Percentiles rank a stretch among this genome's conserved stretches.
These are phyloP conservation scores for Pestalotiopsis sp. DNA, from an alignment of 2,329 filamentous ascomycete species.

Conservation along the genomic window DNA sequence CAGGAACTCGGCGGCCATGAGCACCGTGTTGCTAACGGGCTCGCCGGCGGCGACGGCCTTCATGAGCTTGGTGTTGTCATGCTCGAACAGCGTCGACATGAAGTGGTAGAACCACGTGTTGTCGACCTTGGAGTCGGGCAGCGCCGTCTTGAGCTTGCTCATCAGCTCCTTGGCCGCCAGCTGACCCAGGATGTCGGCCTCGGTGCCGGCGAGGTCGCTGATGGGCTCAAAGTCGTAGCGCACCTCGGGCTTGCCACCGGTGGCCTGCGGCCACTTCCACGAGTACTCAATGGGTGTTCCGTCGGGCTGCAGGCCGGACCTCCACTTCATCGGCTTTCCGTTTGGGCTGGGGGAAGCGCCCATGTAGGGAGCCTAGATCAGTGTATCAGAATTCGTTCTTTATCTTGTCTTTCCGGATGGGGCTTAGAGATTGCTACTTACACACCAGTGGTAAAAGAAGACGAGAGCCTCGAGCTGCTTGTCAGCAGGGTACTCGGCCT, in stretches of 20 bases:
- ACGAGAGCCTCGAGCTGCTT: conserved; percentile 15
- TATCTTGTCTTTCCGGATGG: neutral
- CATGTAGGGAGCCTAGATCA: conserved; percentile 14
- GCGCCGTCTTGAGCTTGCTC: conserved; percentile 4
- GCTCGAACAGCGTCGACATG: conserved; percentile 16
- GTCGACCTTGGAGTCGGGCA: conserved; percentile 8
- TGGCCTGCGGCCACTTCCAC: conserved; percentile 13
- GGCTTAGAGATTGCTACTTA: neutral
- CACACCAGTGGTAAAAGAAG: conserved; percentile 16
- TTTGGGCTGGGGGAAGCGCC: conserved; percentile 10
- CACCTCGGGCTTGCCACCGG: neutral
- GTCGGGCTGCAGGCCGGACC: conserved; percentile 11
- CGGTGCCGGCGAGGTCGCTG: conserved; percentile 7
- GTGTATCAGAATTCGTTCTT: too few relatives aligned
- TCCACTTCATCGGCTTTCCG: conserved; percentile 9
- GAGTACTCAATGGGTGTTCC: conserved; percentile 17
- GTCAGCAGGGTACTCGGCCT: conserved; percentile 12
- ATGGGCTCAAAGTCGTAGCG: conserved; percentile 16
- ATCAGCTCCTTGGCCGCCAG: conserved; percentile 11
- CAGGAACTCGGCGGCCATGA: conserved; percentile 13
- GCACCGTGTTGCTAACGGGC: conserved; percentile 7
- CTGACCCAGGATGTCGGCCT: conserved; percentile 12
- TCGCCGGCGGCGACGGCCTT: conserved; percentile 4
- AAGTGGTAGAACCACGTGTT: conserved; percentile 14
- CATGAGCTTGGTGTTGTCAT: conserved; percentile 14